Evolutionary conservation across 2,329 filamentous ascomycete genomes (phyloP), one percentile per base, ranked within the genome.

Genomic region (Basipetospora chlamydospora): DNA sequence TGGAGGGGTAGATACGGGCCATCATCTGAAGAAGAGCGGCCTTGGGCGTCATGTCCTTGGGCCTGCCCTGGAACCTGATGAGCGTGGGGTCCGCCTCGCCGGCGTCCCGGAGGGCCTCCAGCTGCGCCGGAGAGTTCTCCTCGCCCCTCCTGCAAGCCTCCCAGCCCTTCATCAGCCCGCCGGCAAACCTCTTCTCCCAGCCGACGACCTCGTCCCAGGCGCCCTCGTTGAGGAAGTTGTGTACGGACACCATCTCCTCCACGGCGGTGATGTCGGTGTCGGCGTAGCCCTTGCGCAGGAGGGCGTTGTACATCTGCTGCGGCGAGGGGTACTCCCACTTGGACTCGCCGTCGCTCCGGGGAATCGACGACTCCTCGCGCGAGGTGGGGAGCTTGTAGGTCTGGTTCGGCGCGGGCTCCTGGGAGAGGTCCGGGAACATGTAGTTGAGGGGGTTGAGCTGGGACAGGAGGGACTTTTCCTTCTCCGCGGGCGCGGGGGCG

Each of bases 251-350:
- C 90, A 98, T 98, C 51, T 80, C 78, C 59, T 95, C 87, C 11
- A 98, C 87, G 3, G 87, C 86, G 15, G 88, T 90, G 38, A 85
- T 73, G 39, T 93, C 87, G 0, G 90, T 96, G 54, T 96, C 87
- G 1, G 81, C 86, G 59, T 95, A 90, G 40, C 90, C 90, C 60
- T 98, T 98, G 44, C 90, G 80, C 42, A 96, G 64, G 60, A 98
- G 80, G 6, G 90, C 90, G 52, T 98, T 96, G 67, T 96, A 98
- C 90, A 98, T 98, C 59, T 98, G 90, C 62, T 98, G 90, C 1
- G 90, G 88, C 0, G 86, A 95, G 0, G 90, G 90, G 54, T 98
- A 98, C 58, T 96, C 90, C 90, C 90, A 98, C 50, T 83, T 92
- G 32, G 77, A 73, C 36, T 77, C 69, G 33, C 74, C 70, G 41